phyloP scores from a whole-genome alignment of 129 eudicot species.

The Chrysanthemum makinoi region DNA sequence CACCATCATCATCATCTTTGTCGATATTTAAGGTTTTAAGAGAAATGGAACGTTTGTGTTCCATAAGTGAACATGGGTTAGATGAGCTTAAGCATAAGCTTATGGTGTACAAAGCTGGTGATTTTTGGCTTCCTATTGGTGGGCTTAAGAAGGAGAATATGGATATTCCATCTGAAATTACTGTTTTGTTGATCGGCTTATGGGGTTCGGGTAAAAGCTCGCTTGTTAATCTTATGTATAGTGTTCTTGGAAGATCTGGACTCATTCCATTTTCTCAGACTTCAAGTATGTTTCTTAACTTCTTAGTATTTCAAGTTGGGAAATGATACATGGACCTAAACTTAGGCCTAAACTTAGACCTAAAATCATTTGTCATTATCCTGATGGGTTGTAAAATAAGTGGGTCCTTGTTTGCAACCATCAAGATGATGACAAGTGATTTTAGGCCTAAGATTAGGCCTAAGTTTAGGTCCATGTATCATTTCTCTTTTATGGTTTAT shows the following conservation, averaged over 20 bases:
- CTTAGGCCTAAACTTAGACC: too few relatives aligned
- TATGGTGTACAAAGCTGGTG: conserved; percentile 58
- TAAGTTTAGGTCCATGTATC: too few relatives aligned
- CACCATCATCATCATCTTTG: conserved; percentile 32
- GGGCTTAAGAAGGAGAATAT: conserved; percentile 70
- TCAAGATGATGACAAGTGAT: too few relatives aligned
- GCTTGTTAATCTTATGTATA: conserved; percentile 65
- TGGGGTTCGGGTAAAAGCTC: conserved; percentile 72
- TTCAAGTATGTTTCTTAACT: conserved; percentile 38
- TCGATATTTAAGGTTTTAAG: conserved; percentile 44
- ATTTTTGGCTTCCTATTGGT: conserved; percentile 77
- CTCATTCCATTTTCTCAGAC: conserved; percentile 79
- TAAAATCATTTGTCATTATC: too few relatives aligned
- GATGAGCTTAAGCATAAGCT: conserved; percentile 74
- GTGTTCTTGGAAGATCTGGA: conserved; percentile 79
- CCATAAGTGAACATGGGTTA: conserved; percentile 52
- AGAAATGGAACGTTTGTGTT: conserved; percentile 69
- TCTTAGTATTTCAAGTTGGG: too few relatives aligned
- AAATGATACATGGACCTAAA: too few relatives aligned
- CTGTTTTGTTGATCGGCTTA: conserved; percentile 55
- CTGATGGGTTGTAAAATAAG: too few relatives aligned
- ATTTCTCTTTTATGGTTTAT: too few relatives aligned
- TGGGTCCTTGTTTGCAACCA: too few relatives aligned
- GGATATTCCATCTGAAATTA: conserved; percentile 46
- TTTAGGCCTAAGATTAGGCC: too few relatives aligned